Evolutionary conservation across 352 stramenopile genomes (phyloP).

Genomic region (Globisporangium acanthophoron): DNA sequence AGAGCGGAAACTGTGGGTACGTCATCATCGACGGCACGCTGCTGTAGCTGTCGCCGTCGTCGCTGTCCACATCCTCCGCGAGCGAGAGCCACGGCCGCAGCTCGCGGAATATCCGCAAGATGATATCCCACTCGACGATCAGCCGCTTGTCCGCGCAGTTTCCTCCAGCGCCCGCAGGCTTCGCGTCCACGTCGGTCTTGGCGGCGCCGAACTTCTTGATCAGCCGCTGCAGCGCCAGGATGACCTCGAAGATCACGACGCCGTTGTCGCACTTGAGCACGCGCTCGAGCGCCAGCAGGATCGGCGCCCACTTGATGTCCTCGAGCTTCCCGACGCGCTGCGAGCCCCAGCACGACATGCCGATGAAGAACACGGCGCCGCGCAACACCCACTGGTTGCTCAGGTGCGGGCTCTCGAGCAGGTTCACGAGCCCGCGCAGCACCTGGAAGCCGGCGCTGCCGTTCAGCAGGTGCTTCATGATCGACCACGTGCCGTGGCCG

Average conservation of each 20-base stretch:
- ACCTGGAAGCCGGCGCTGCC: constrained; percentile 60
- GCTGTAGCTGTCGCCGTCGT: constrained; percentile 12
- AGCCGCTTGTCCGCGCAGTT: constrained; percentile 23
- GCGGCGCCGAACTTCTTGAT: constrained; percentile 81
- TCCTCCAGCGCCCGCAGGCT: neutral
- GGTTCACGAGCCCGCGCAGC: constrained; percentile 53
- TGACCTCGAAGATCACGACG: constrained; percentile 85
- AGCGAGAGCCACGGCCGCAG: constrained; percentile 68
- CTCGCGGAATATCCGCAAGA: constrained; percentile 65
- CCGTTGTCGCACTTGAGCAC: constrained; percentile 60
- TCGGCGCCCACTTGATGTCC: constrained; percentile 64
- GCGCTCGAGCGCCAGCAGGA: constrained; percentile 60
- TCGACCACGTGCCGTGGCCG: constrained; percentile 73
- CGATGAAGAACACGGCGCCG: constrained; percentile 83
- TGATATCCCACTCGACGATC: constrained; percentile 82
- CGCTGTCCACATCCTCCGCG: constrained; percentile 29
- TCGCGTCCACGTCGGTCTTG: constrained; percentile 8
- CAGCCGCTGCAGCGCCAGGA: constrained; percentile 78
- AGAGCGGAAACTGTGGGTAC: constrained; percentile 2
- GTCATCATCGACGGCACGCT: constrained; percentile 21
- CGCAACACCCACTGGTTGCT: constrained; percentile 72
- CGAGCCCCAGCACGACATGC: constrained; percentile 86
- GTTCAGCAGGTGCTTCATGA: constrained; percentile 76
- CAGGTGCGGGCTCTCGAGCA: constrained; percentile 60
- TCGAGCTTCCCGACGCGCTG: constrained; percentile 72